phyloP scores from a whole-genome alignment of 208 protist species.

The Jaenimonas drosophilae region DNA sequence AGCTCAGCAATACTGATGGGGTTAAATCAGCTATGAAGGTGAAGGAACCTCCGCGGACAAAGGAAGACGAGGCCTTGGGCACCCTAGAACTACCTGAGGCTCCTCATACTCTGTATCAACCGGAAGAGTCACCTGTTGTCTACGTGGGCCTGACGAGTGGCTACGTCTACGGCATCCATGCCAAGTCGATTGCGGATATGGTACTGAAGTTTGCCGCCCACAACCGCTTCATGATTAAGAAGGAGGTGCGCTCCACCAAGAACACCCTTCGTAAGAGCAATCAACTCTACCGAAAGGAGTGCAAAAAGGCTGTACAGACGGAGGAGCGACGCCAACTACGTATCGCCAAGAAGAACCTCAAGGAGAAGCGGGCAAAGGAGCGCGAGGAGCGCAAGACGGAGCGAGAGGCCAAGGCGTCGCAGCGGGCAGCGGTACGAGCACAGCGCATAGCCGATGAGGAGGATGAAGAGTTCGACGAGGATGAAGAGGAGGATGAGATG shows the following conservation, averaged over 20 bases:
- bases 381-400: slow-evolving; percentile 25
- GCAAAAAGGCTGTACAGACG: slow-evolving; percentile 19
- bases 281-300: slow-evolving; percentile 22
- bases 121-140: slow-evolving; percentile 16
- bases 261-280: slow-evolving; percentile 23
- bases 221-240: slow-evolving; percentile 27
- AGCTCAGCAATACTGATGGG: background rate
- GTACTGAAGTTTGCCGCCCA: slow-evolving; percentile 34
- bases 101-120: slow-evolving; percentile 19
- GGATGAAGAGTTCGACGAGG: slow-evolving; percentile 13
- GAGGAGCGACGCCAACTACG: slow-evolving; percentile 28
- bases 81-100: slow-evolving; percentile 48
- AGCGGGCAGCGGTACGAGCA: slow-evolving; percentile 17
- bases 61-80: slow-evolving; percentile 23
- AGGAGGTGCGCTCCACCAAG: slow-evolving; percentile 24
- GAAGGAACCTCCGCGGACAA: slow-evolving; percentile 25
- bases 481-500: slow-evolving; percentile 19
- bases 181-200: slow-evolving; percentile 21
- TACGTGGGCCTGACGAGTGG: slow-evolving; percentile 47
- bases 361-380: slow-evolving; percentile 25
- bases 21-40: slow-evolving; percentile 54
- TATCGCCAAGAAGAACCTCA: slow-evolving; percentile 19
- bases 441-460: slow-evolving; percentile 13
- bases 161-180: slow-evolving; percentile 55
- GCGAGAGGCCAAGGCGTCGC: slow-evolving; percentile 12